Conservation (phyloP, 129 eudicot genomes). For the Ambrosia trifida region DNA sequence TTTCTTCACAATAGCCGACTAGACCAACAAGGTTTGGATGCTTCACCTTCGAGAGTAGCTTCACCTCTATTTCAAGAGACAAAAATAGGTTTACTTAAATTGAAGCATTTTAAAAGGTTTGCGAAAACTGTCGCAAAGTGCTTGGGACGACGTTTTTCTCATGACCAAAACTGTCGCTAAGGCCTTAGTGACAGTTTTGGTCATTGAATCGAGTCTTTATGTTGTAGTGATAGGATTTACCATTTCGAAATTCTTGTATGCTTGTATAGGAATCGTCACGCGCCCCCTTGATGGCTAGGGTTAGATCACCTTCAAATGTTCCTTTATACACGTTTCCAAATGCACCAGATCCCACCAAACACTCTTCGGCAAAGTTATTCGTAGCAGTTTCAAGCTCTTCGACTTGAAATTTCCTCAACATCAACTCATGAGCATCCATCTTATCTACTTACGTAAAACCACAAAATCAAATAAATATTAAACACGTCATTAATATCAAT, state of each 20-base stretch:
- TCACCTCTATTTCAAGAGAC: slow-evolving; percentile 53
- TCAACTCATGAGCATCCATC: slow-evolving; percentile 53
- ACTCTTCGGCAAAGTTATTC: slow-evolving; percentile 53
- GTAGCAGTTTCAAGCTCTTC: slow-evolving; percentile 73
- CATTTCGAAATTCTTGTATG: slow-evolving; percentile 65
- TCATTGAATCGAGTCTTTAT: neutral
- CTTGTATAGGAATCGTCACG: slow-evolving; percentile 61
- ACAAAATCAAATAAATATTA: neutral
- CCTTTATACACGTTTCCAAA: slow-evolving; percentile 78
- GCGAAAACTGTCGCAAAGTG: neutral
- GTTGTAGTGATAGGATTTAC: slow-evolving; percentile 29
- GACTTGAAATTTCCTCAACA: slow-evolving; percentile 51
- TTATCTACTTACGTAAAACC: slow-evolving; percentile 34
- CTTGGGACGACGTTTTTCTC: neutral
- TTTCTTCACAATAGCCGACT: slow-evolving; percentile 72
- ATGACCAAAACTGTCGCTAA: neutral
- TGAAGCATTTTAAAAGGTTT: neutral
- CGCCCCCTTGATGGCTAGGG: slow-evolving; percentile 65
- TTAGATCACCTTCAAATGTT: slow-evolving; percentile 48
- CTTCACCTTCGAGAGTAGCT: slow-evolving; percentile 73
- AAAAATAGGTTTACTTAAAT: neutral
- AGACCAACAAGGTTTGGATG: slow-evolving; percentile 69
- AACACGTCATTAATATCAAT: neutral
- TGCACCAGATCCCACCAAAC: slow-evolving; percentile 70
- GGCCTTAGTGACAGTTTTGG: neutral